Conservation (phyloP, 306 rosid species). For the Vigna mungo region DNA sequence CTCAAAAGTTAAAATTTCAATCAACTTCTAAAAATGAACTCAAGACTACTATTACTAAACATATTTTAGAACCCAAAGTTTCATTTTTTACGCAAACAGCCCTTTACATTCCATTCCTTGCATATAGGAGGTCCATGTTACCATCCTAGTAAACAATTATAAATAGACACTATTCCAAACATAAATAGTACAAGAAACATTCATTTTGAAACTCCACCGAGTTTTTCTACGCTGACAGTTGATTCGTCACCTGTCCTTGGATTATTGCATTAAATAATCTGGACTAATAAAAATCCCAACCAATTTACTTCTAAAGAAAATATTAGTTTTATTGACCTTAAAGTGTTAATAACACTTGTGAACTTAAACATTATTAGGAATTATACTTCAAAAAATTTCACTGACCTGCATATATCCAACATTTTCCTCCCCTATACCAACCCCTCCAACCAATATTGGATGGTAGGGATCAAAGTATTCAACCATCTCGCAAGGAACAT, state of each 20-base stretch:
- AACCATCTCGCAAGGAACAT: constrained; percentile 87
- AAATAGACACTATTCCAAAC: constrained; percentile 4
- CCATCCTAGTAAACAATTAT: constrained; percentile 26
- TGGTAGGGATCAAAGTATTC: constrained; percentile 86
- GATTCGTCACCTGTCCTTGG: background rate
- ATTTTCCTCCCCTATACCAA: constrained; percentile 88
- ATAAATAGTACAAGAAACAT: background rate
- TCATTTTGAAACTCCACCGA: constrained; percentile 14
- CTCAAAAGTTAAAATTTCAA: background rate
- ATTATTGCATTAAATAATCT: constrained; percentile 33
- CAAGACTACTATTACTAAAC: constrained; percentile 1
- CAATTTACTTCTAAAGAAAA: constrained; percentile 2
- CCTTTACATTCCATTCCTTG: background rate
- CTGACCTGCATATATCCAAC: constrained; percentile 97
- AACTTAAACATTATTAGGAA: constrained; percentile 29
- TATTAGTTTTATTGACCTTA: constrained; percentile 16
- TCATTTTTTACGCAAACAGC: constrained; percentile 22
- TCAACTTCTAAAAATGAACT: constrained; percentile 3
- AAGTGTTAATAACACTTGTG: constrained; percentile 1
- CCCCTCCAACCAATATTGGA: constrained; percentile 90
- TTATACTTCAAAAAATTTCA: background rate
- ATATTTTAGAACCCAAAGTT: constrained; percentile 30
- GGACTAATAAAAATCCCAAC: constrained; percentile 30
- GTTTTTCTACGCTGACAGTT: background rate
- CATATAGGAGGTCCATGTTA: constrained; percentile 26